Conservation (phyloP, 805 yeast species). For the Kuraishia capsulata region DNA sequence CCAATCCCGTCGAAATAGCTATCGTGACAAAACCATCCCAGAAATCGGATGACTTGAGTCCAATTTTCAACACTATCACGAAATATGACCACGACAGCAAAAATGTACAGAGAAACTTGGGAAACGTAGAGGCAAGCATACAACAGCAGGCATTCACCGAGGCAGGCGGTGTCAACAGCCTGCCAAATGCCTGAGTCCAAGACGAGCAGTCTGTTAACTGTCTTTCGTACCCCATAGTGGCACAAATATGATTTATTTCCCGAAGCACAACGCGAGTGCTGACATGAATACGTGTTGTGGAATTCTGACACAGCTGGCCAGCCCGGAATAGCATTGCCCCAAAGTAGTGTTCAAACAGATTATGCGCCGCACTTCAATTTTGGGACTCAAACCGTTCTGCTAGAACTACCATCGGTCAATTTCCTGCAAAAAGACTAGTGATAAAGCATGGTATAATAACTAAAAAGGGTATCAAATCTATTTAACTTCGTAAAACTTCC, state of each 20-base stretch:
- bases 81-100: conserved; percentile 40
- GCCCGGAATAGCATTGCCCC: no score
- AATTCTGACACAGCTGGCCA: no score
- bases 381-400: no score
- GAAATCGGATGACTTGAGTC: conserved; percentile 13
- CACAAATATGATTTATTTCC: no score
- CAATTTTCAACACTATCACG: conserved; percentile 22
- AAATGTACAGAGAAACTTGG: conserved; percentile 34
- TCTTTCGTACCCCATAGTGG: background rate
- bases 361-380: no score
- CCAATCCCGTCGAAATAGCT: conserved; percentile 20
- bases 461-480: background rate
- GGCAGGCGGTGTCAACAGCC: background rate
- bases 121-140: conserved; percentile 31
- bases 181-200: background rate
- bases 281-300: no score
- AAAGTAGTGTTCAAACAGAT: no score
- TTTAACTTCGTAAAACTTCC: conserved; percentile 55
- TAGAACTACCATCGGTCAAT: no score
- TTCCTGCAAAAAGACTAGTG: no score
- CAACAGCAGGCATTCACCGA: conserved; percentile 19
- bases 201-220: background rate
- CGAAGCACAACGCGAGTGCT: no score
- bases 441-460: background rate
- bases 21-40: conserved; percentile 10